A percentile compares a stretch with the other conserved stretches of the same genome.
These are phyloP conservation scores for Agroathelia rolfsii DNA, from an alignment of 1,284 basidiomycete species.

Conservation along the genomic window DNA sequence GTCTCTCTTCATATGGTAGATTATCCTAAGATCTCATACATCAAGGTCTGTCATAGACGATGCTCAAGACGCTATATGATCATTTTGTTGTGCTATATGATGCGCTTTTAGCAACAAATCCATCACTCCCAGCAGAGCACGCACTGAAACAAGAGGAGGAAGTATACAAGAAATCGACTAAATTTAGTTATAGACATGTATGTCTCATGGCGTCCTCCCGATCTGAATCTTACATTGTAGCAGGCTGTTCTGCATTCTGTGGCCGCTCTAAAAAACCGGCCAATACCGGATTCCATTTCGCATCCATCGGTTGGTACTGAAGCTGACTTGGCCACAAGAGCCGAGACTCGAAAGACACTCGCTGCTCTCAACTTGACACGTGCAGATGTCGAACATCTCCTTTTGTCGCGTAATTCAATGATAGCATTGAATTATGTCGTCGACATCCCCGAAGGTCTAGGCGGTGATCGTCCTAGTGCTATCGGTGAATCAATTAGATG, in stretches of 20 bases:
- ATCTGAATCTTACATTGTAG: slow-evolving; percentile 11
- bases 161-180: slow-evolving; percentile 60
- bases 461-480: slow-evolving; percentile 52
- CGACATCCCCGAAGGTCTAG: slow-evolving; percentile 53
- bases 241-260: slow-evolving; percentile 69
- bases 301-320: slow-evolving; percentile 81
- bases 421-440: slow-evolving; percentile 62
- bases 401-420: slow-evolving; percentile 52
- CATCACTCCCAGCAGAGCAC: slow-evolving; percentile 59
- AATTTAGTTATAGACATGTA: slow-evolving; percentile 74
- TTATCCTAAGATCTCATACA: slow-evolving; percentile 8
- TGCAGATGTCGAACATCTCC: slow-evolving; percentile 42
- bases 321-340: slow-evolving; percentile 47
- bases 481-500: slow-evolving; percentile 64
- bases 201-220: slow-evolving; percentile 14
- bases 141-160: slow-evolving; percentile 71
- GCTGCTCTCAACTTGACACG: slow-evolving; percentile 48
- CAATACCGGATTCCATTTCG: slow-evolving; percentile 45
- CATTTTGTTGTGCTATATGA: slow-evolving; percentile 62
- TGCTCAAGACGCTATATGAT: slow-evolving; percentile 63
- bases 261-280: slow-evolving; percentile 63
- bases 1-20: slow-evolving; percentile 3
- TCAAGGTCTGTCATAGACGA: slow-evolving; percentile 33
- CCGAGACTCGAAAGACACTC: slow-evolving; percentile 49
- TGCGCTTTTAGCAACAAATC: slow-evolving; percentile 35